Base-by-base conservation (phyloP, 2,329 filamentous ascomycete genomes). In the Cladobotryum protrusum region DNA sequence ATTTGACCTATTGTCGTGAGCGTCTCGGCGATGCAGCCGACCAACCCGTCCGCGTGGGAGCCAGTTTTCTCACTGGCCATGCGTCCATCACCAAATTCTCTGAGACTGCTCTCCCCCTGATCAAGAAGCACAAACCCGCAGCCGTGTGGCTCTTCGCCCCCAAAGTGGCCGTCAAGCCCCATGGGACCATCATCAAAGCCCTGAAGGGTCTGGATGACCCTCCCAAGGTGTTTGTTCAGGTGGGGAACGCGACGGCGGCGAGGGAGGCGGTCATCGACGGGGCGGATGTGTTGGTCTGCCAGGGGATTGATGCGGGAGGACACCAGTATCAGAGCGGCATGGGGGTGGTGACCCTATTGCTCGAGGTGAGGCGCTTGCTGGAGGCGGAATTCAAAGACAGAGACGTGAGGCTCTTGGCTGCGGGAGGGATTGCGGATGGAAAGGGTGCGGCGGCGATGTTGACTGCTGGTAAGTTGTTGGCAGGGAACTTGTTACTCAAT, bases 91-190 rank as follows among this genome's bases (percentile, higher is more conserved):
- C 52, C 1, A 55, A 65, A 45, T 77, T 78, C 55, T 52, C 57
- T 20, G 53, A 63, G 49, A 73, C 70, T n/a, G 69, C 71, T 2
- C 61, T 81, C 2, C 74, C 76, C 1, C 55, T 85, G 12, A 67
- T 87, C 15, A 60, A 61, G 19, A 66, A 70, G 52, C 75, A 82
- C 62, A 66, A 65, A 0, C 82, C 83, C 2, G 76, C 75, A 2
- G 83, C 81, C 0, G 71, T 83, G 8, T 87, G 84, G 84, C 73
- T 87, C 43, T 87, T 86, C 59, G 83, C 83, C 3, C 81, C 82
- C 2, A 66, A 70, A 32, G 67, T 70, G 5, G 62, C 72, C 14
- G 61, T 68, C 17, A 66, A 70, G 14, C 67, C 69, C 11, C 66
- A 71, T 47, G 56, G 50, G 6, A 57, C 49, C 45, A 68, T 75